Evolutionary conservation across 306 rosid genomes (phyloP).

Genomic region (Styphnolobium japonicum): DNA sequence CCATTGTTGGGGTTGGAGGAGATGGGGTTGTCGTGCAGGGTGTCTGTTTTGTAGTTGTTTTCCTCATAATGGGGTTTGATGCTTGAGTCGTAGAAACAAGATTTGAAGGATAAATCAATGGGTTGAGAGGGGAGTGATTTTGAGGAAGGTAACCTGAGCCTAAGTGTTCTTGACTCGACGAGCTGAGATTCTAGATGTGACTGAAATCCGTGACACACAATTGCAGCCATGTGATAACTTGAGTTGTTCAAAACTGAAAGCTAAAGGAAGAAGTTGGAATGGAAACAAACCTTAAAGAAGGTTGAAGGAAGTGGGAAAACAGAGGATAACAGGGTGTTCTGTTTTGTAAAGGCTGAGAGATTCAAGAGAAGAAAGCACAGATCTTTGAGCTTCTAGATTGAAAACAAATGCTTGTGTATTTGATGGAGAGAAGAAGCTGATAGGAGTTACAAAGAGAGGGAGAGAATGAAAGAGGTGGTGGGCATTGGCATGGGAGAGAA

Average conservation of each 20-base stretch:
- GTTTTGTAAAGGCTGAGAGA: not conserved
- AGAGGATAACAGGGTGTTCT: slow-evolving; percentile 14
- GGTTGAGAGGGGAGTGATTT: slow-evolving; percentile 37
- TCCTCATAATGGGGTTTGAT: slow-evolving; percentile 22
- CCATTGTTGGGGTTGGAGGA: slow-evolving; percentile 23
- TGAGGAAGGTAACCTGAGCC: slow-evolving; percentile 49
- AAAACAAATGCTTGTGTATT: not conserved
- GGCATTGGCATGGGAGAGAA: slow-evolving; percentile 44
- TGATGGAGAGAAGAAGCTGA: not conserved
- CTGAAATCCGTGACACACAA: slow-evolving; percentile 57
- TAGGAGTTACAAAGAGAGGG: not conserved
- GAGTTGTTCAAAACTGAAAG: not conserved
- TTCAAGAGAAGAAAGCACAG: not conserved
- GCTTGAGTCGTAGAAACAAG: slow-evolving; percentile 39
- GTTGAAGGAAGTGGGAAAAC: not conserved
- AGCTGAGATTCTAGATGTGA: slow-evolving; percentile 59
- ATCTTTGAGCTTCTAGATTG: not conserved
- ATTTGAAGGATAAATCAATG: slow-evolving; percentile 41
- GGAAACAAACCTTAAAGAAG: not conserved
- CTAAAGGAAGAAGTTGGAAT: not conserved
- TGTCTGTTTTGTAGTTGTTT: slow-evolving; percentile 3
- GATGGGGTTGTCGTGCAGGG: not conserved
- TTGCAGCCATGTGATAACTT: slow-evolving; percentile 62
- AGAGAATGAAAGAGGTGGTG: not conserved
- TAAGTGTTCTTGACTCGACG: slow-evolving; percentile 60